Evolutionary conservation across 2,329 filamentous ascomycete species (phyloP).

Genomic region (Raffaelea ambrosiae): DNA sequence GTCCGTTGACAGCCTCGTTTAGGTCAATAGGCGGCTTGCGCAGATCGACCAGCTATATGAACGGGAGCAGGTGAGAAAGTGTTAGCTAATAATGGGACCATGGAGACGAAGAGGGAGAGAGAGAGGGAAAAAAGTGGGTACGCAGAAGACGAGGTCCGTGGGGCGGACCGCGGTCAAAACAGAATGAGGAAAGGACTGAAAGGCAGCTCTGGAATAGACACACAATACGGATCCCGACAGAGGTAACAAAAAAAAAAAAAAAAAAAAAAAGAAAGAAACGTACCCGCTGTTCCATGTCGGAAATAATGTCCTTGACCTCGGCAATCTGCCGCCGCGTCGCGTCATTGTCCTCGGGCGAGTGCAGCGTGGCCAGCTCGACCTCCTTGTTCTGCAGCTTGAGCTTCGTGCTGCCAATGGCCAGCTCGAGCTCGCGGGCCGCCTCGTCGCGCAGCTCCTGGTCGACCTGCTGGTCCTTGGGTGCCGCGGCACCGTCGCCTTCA

Average conservation of each 20-base stretch:
- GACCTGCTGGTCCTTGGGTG: constrained; percentile 40
- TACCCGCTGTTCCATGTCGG: constrained; percentile 70
- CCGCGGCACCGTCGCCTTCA: constrained; percentile 20
- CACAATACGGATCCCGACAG: neutral
- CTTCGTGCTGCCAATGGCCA: constrained; percentile 64
- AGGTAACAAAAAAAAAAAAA: neutral
- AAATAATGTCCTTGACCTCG: constrained; percentile 70
- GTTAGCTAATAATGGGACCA: no score
- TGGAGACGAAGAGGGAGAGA: no score
- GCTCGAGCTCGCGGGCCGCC: constrained; percentile 61
- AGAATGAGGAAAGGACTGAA: no score
- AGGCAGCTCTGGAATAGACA: no score
- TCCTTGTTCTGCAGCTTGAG: constrained; percentile 64
- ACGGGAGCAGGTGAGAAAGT: no score
- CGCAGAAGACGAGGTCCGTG: no score
- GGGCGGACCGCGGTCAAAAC: no score
- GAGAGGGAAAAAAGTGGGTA: no score
- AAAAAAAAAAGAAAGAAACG: constrained; percentile 20
- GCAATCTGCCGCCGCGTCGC: constrained; percentile 52
- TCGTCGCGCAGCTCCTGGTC: constrained; percentile 65
- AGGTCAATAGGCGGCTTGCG: constrained; percentile 53
- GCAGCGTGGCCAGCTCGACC: constrained; percentile 52
- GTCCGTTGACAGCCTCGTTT: constrained; percentile 44
- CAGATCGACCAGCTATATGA: constrained; percentile 59
- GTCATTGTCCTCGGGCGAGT: constrained; percentile 60